Base-by-base conservation (phyloP, 768 basidiomycete genomes). In the Mycena rebaudengoi region DNA sequence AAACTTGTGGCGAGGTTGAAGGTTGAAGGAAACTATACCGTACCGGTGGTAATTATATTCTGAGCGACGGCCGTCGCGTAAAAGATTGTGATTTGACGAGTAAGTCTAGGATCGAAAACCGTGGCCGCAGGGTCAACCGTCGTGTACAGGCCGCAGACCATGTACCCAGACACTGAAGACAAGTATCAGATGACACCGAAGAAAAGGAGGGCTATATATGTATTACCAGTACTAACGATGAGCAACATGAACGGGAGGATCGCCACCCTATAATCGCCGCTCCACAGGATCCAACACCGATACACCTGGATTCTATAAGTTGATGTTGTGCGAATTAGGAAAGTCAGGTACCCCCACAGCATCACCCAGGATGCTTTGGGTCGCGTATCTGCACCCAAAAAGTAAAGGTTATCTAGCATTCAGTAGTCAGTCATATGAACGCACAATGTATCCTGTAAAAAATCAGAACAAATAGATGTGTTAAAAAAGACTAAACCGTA, bases 201-300 rank as follows among this genome's bases (percentile, higher is more conserved):
- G 29, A 16, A 16, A 10, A 21, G 2, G 26, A 35, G 23, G n/a
- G 33, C 29, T 14, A 25, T 16, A 28, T 48, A 48, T 13, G 6
- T 3, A 11, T 33, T 16, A 66, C 66, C 39, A 32, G 55, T 41
- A 49, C 53, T 64, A n/a, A 51, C 49, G 13, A 70, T 39, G 23
- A 39, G 49, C 10, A 70, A 33, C 14, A 59, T 13, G 16, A 52
- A 20, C 0, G 70, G 68, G n/a, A 67, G 33, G 28, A 59, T 20
- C 21, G 67, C 53, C 3, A 69, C 18, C 26, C 39, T 18, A 53
- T 51, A 67, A 23, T 67, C 21, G 16, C 50, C 8, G 14, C 51
- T 56, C 70, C 70, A 71, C 11, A 71, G 30, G 21, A 71, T 60
- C 62, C 65, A 71, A 41, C 68, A 69, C 11, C 70, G 57, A 29